Percentiles rank a stretch among this genome's conserved stretches.
Evolutionary conservation across 108 stramenopile genomes (phyloP).

Genomic region (Cyclotella choctawhatcheeana): DNA sequence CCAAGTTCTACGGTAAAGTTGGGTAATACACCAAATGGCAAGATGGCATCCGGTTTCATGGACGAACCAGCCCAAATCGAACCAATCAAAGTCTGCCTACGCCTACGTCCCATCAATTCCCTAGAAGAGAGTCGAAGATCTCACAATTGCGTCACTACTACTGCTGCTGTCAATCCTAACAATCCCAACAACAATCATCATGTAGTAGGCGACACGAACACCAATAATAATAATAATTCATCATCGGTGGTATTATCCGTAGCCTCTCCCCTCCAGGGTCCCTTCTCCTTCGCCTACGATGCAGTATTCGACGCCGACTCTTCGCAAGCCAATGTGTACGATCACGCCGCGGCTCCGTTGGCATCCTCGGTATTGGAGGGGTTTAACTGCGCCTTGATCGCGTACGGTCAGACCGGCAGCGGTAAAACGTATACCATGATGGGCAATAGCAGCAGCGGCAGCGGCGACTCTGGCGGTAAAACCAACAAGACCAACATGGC

Average conservation of each 20-base stretch:
- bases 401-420: constrained; percentile 53
- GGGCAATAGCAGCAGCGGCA: constrained; percentile 19
- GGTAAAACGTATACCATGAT: constrained; percentile 63
- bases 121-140: constrained; percentile 69
- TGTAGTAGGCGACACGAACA: background rate
- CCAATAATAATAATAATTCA: too few relatives aligned
- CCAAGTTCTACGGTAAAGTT: too few relatives aligned
- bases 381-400: constrained; percentile 51
- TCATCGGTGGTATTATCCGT: constrained; percentile 52
- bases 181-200: constrained; percentile 3
- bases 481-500: constrained; percentile 3
- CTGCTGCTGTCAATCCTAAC: too few relatives aligned
- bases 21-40: too few relatives aligned
- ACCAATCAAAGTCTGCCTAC: constrained; percentile 64
- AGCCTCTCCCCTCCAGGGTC: constrained; percentile 68
- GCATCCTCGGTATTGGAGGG: constrained; percentile 45
- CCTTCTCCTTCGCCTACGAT: constrained; percentile 64
- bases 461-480: background rate
- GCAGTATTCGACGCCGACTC: constrained; percentile 39
- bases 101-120: constrained; percentile 75
- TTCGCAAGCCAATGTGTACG: constrained; percentile 21
- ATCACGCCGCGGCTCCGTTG: constrained; percentile 34
- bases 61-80: constrained; percentile 40
- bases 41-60: constrained; percentile 29
- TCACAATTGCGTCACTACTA: constrained; percentile 61